Percentiles rank a stretch among this genome's conserved stretches.
Evolutionary conservation across 345 rosid species (phyloP).

Genomic region (Salix viminalis): DNA sequence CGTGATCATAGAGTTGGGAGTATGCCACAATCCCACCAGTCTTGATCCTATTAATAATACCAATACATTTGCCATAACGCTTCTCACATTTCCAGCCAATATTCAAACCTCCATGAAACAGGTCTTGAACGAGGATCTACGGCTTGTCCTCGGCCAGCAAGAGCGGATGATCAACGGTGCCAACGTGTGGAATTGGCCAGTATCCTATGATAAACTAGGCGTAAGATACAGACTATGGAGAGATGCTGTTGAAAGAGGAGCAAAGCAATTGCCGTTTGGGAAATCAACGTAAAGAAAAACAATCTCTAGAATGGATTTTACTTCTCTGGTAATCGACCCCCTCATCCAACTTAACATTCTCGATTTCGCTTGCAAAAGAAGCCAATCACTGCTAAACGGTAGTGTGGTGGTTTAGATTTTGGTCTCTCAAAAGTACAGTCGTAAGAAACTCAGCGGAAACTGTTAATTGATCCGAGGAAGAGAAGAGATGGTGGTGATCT

Average conservation of each 20-base stretch:
- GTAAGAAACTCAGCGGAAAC: constrained; percentile 3
- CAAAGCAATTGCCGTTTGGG: constrained; percentile 57
- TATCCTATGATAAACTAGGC: constrained; percentile 89
- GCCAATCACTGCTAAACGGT: not conserved
- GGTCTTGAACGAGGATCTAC: constrained; percentile 89
- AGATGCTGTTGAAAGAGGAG: constrained; percentile 62
- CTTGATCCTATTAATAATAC: too few relatives aligned
- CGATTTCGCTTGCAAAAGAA: not conserved
- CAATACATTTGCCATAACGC: not conserved
- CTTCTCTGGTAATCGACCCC: constrained; percentile 6
- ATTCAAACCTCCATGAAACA: constrained; percentile 18
- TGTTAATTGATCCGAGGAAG: constrained; percentile 23
- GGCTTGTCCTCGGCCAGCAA: constrained; percentile 89
- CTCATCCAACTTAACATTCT: not conserved
- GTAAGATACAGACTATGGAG: constrained; percentile 94
- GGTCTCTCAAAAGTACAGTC: not conserved
- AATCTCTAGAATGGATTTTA: not conserved
- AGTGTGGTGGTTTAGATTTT: not conserved
- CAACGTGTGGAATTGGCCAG: constrained; percentile 86
- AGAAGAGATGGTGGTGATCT: not conserved
- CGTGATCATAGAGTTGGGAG: not conserved
- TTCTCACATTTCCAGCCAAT: not conserved
- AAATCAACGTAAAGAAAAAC: constrained; percentile 20
- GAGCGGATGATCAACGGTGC: constrained; percentile 88
- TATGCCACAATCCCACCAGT: too few relatives aligned